These are phyloP conservation scores for Alternaria brassicicola DNA, from an alignment of 2,329 filamentous ascomycete genomes.

Conservation along the genomic window DNA sequence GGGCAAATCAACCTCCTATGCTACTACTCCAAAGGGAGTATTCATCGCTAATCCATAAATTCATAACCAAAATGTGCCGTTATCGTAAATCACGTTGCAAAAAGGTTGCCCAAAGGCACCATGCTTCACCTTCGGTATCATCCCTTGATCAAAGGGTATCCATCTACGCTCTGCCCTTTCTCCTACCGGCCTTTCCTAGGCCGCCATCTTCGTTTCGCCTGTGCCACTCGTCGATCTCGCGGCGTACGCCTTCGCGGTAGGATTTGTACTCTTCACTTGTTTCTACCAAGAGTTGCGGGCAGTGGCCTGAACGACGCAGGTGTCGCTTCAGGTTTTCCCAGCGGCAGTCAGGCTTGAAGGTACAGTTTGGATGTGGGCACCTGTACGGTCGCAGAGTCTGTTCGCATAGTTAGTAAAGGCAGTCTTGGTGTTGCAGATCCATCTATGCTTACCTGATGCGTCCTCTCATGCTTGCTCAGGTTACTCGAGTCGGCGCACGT, in stretches of 20 bases:
- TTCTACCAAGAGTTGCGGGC: constrained; percentile 43
- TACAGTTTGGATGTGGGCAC: constrained; percentile 46
- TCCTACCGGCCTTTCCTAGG: constrained; percentile 23
- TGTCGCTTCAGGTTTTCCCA: constrained; percentile 51
- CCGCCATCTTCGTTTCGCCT: constrained; percentile 35
- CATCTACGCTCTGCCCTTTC: constrained; percentile 22
- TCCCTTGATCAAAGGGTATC: background rate
- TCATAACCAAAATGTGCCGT: background rate
- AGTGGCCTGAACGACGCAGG: constrained; percentile 45
- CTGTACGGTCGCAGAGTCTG: constrained; percentile 46
- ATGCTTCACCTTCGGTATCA: background rate
- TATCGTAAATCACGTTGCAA: background rate
- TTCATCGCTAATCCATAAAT: background rate
- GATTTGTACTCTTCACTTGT: constrained; percentile 41
- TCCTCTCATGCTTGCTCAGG: constrained; percentile 47
- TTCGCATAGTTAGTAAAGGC: background rate
- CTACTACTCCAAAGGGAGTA: background rate
- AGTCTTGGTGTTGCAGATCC: background rate
- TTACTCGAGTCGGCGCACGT: constrained; percentile 48
- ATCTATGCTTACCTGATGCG: constrained; percentile 36
- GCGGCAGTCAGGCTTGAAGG: constrained; percentile 47
- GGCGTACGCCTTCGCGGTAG: constrained; percentile 41
- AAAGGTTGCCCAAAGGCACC: background rate
- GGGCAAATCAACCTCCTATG: background rate
- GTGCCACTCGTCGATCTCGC: constrained; percentile 45